Conservation (phyloP, 2,329 filamentous ascomycete species). For the Pseudohalonectria lignicola region DNA sequence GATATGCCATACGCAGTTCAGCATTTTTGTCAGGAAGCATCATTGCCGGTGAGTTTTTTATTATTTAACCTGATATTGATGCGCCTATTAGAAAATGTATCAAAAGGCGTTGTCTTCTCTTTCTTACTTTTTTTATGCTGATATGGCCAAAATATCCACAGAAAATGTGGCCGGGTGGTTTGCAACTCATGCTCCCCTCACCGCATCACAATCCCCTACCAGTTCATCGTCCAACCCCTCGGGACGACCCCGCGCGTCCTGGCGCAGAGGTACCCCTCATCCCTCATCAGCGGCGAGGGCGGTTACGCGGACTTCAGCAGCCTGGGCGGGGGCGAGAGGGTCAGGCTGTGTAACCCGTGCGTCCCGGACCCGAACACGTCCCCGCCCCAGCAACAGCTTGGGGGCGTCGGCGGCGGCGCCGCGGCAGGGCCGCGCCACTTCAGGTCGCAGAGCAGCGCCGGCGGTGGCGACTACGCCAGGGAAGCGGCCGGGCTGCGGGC, state of each 20-base stretch:
- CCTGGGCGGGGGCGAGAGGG: constrained; percentile 43
- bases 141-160: no score
- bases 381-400: constrained; percentile 37
- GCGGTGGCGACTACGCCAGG: no score
- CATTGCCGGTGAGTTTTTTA: constrained; percentile 82
- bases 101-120: no score
- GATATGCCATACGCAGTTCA: constrained; percentile 72
- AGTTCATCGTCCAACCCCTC: constrained; percentile 81
- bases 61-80: no score
- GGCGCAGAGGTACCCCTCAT: constrained; percentile 24
- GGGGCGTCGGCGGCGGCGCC: no score
- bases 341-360: constrained; percentile 50
- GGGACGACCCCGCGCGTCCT: constrained; percentile 20
- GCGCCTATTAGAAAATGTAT: no score
- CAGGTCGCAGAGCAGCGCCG: constrained; percentile 33
- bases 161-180: constrained; percentile 88
- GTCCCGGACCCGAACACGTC: constrained; percentile 51
- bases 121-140: no score
- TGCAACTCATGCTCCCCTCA: constrained; percentile 87
- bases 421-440: constrained; percentile 21
- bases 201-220: constrained; percentile 84
- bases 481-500: no score
- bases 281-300: constrained; percentile 26
- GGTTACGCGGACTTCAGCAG: constrained; percentile 30
- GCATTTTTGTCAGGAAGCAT: constrained; percentile 79